Evolutionary conservation across 257 asterid genomes (phyloP).

Genomic region (Solanum boliviense): DNA sequence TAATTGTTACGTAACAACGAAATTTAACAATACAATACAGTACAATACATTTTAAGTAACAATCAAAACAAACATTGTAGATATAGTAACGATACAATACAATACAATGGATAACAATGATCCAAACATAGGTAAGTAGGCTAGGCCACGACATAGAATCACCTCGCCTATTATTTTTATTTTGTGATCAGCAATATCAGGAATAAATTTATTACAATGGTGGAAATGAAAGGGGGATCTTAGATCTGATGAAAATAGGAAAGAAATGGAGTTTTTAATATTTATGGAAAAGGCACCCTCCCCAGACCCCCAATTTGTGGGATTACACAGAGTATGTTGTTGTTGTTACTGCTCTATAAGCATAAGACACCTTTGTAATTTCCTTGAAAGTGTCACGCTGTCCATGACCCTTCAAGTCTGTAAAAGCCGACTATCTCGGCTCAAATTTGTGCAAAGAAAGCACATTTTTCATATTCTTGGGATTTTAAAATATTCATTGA

Average conservation of each 20-base stretch:
- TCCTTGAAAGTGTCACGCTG: background rate
- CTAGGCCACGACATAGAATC: background rate
- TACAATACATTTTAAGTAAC: too few relatives aligned
- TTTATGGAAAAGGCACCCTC: background rate
- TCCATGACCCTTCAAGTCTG: background rate
- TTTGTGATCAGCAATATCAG: background rate
- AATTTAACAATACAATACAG: too few relatives aligned
- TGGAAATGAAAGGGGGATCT: background rate
- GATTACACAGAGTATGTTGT: background rate
- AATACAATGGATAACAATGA: too few relatives aligned
- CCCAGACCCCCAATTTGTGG: background rate
- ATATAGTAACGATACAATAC: too few relatives aligned
- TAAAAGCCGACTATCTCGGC: background rate
- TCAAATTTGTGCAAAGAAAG: background rate
- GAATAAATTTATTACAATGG: background rate
- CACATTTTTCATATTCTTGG: background rate
- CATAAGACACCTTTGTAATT: background rate
- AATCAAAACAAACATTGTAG: too few relatives aligned
- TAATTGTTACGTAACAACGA: too few relatives aligned
- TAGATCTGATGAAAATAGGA: background rate
- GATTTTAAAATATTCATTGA: background rate
- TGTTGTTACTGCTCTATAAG: background rate
- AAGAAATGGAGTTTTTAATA: background rate
- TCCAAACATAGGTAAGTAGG: background rate
- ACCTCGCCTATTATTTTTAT: background rate